Conservation (phyloP, 2,329 filamentous ascomycete species). For the Phyllosticta citrichinensis region DNA sequence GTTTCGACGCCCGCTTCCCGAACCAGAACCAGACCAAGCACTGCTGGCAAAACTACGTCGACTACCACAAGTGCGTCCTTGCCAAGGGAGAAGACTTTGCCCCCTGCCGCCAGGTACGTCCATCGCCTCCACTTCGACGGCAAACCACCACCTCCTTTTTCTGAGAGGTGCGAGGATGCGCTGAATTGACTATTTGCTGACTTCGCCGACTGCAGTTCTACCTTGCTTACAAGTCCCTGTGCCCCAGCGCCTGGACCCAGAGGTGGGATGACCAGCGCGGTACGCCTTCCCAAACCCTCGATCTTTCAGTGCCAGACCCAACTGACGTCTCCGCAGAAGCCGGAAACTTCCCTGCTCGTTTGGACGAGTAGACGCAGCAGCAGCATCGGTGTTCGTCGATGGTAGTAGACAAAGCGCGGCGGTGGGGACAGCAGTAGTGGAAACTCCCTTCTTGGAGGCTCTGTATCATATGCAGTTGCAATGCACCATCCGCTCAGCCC, state of each 20-base stretch:
- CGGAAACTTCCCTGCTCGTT: conserved; percentile 13
- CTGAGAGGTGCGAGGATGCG: not conserved
- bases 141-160: too few relatives aligned
- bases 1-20: conserved; percentile 98
- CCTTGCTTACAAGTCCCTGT: conserved; percentile 92
- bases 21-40: conserved; percentile 98
- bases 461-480: not conserved
- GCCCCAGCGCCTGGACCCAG: conserved; percentile 86
- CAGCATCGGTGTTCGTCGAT: not conserved
- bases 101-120: conserved; percentile 81
- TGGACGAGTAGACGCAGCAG: conserved; percentile 12
- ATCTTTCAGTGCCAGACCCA: not conserved
- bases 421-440: not conserved
- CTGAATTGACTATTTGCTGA: not conserved
- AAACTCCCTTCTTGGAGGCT: not conserved
- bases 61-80: conserved; percentile 99
- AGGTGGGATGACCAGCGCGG: conserved; percentile 97
- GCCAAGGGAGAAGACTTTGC: conserved; percentile 98
- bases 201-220: conserved; percentile 57
- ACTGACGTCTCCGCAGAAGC: conserved; percentile 9
- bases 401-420: not conserved
- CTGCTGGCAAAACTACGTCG: conserved; percentile 99
- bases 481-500: not conserved
- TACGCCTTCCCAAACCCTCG: conserved; percentile 35
- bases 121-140: not conserved